Conservation (phyloP, 805 yeast genomes). For the Candida multigemmis region DNA sequence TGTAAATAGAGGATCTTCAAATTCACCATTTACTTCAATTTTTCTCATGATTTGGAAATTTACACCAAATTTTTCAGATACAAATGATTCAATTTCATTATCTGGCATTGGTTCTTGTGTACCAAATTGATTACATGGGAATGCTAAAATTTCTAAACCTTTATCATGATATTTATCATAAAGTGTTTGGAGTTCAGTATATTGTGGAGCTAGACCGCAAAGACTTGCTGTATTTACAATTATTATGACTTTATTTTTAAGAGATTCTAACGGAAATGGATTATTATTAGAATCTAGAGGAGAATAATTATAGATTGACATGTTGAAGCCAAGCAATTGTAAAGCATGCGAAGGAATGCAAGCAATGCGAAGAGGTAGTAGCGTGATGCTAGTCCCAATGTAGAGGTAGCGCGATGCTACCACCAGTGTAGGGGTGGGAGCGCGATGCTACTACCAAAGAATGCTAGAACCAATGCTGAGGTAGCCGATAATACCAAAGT, state of each 20-base stretch:
- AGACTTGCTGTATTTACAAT: constrained; percentile 86
- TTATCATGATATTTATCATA: constrained; percentile 54
- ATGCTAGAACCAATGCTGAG: no score
- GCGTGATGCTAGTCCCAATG: no score
- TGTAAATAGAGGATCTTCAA: constrained; percentile 17
- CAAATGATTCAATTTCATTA: constrained; percentile 14
- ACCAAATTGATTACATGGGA: constrained; percentile 90
- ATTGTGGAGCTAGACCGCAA: constrained; percentile 71
- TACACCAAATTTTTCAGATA: constrained; percentile 16
- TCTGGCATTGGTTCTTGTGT: constrained; percentile 67
- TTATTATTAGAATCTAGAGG: constrained; percentile 56
- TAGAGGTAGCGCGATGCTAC: no score
- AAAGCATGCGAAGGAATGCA: no score
- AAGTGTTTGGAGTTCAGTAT: constrained; percentile 58
- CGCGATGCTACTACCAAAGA: no score
- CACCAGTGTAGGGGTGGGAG: no score
- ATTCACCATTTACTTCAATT: constrained; percentile 26
- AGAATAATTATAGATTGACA: constrained; percentile 49
- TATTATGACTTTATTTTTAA: constrained; percentile 74
- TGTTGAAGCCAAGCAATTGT: no score
- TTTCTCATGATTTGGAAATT: constrained; percentile 30
- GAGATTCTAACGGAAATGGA: constrained; percentile 48
- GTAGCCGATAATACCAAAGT: no score
- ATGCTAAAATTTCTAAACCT: constrained; percentile 66
- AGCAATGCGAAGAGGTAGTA: no score